Evolutionary conservation across 176 grass and related monocot genomes (phyloP).

Genomic region (Pharus latifolius): DNA sequence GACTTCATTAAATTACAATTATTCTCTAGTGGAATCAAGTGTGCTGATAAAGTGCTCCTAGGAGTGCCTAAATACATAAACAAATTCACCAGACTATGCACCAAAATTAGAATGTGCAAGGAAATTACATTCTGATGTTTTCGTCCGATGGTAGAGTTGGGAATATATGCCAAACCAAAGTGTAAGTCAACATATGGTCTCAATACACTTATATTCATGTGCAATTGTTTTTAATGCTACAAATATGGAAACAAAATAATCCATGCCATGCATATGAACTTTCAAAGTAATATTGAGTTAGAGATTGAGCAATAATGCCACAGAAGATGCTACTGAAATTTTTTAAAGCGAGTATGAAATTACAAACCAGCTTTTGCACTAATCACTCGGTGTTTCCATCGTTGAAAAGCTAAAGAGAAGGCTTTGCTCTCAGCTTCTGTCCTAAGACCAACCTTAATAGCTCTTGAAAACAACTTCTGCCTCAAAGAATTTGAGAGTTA

Average conservation of each 20-base stretch:
- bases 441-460: conserved; percentile 81
- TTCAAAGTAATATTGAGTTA: not conserved
- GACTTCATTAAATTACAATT: not conserved
- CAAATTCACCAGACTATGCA: not conserved
- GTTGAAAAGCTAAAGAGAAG: conserved; percentile 70
- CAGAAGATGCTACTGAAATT: conserved; percentile 13
- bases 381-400: conserved; percentile 65
- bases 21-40: not conserved
- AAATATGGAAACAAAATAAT: not conserved
- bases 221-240: not conserved
- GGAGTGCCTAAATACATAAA: not conserved
- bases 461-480: conserved; percentile 88
- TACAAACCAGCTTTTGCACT: conserved; percentile 62
- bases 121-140: not conserved
- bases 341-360: conserved; percentile 37
- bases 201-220: not conserved
- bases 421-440: conserved; percentile 82
- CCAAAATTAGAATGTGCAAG: not conserved
- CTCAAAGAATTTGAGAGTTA: conserved; percentile 31
- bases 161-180: not conserved
- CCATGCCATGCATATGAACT: not conserved
- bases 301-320: conserved; percentile 3
- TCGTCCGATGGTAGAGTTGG: not conserved
- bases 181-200: not conserved
- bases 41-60: not conserved